Evolutionary conservation across 441 rosid species (phyloP), one percentile per base, ranked within the genome.

Genomic region (Brassica hybrid): DNA sequence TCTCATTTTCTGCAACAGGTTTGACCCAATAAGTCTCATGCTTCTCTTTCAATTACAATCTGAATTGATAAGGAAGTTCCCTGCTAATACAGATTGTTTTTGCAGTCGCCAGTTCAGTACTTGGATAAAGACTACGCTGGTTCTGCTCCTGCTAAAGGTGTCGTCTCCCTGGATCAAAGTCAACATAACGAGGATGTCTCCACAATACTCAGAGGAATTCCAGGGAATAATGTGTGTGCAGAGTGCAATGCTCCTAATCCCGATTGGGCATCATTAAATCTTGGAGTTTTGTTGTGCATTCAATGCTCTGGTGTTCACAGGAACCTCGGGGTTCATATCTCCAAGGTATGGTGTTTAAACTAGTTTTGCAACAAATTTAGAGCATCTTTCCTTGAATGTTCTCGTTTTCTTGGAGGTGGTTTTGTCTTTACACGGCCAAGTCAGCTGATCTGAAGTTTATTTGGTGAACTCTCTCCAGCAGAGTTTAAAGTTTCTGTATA

Each of bases 261-360:
- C 18, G 97, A 92, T 77, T 94, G 99, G 98, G 99, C 96, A 50
- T 94, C 99, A 4, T 89, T 94, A 48, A 94, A 94, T 85, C 97
- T 94, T 77, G 97, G 97, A 68, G 81, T 92, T 67, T 80, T 94
- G 68, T 74, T 94, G 79, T 94, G 99, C 84, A 94, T 93, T 65
- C 94, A 93, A 75, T 94, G 97, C 84, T 94, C 99, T 67, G 97
- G 99, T 71, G 92, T 90, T 76, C 98, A 92, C 76, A 90, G 97
- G 64, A 94, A 94, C 85, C 97, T 94, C 34, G 98, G 97, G 6
- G 99, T 94, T 81, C 99, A 91, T 85, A 85, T 93, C 68, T 94
- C 99, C 63, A 94, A 94, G 98, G 99, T 92, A 80, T 78, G 73
- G 11, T 59, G 52, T 76, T 7, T 64, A 52, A 58, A 17, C 80